Percentiles rank a stretch among this genome's conserved stretches.
These are phyloP conservation scores for Camelina sativa DNA, from an alignment of 345 rosid genomes.

Conservation along the genomic window DNA sequence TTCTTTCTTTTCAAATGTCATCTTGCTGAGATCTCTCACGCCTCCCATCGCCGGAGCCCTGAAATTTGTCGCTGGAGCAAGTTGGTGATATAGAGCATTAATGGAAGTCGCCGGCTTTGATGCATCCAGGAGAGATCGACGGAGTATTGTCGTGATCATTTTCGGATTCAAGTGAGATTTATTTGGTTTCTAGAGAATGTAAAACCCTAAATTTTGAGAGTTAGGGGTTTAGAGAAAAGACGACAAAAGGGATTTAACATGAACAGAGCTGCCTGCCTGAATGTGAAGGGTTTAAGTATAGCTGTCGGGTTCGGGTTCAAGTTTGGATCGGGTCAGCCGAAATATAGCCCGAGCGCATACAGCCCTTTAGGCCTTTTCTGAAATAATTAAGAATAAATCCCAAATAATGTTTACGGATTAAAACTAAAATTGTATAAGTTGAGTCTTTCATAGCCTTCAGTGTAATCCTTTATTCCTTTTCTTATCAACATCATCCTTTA, in stretches of 20 bases:
- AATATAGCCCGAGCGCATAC: not conserved
- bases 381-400: too few relatives aligned
- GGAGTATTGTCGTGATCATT: not conserved
- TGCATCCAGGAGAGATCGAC: not conserved
- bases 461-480: too few relatives aligned
- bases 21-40: slow-evolving; percentile 34
- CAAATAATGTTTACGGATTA: too few relatives aligned
- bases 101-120: not conserved
- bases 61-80: not conserved
- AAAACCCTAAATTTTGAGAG: not conserved
- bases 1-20: slow-evolving; percentile 37
- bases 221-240: not conserved
- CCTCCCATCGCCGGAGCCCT: slow-evolving; percentile 3
- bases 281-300: too few relatives aligned
- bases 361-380: not conserved
- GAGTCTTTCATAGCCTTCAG: too few relatives aligned
- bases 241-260: not conserved
- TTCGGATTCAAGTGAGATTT: not conserved
- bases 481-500: too few relatives aligned
- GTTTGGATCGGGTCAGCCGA: too few relatives aligned
- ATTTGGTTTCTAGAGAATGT: not conserved
- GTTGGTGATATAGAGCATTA: not conserved
- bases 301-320: too few relatives aligned
- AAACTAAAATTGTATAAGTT: too few relatives aligned
- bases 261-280: not conserved